These are phyloP conservation scores for Aspergillus saccharolyticus DNA, from an alignment of 495 filamentous ascomycete genomes.

Conservation along the genomic window DNA sequence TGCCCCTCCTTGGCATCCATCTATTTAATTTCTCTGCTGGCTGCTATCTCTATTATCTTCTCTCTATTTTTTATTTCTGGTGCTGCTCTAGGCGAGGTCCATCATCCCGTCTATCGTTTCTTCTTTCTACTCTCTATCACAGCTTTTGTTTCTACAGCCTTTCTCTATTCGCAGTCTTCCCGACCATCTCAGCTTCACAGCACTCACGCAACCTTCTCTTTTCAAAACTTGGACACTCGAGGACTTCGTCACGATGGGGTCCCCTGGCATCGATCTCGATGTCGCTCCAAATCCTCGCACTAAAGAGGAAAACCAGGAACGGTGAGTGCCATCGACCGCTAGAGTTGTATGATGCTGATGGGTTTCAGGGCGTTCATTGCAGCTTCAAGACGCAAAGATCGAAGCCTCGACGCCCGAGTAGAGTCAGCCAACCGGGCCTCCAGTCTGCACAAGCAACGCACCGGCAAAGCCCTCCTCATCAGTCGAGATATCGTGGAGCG, in stretches of 20 bases:
- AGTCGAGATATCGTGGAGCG: constrained; percentile 83
- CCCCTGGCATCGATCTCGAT: constrained; percentile 32
- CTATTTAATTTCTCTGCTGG: constrained; percentile 4
- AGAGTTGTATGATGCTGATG: neutral
- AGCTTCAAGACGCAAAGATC: constrained; percentile 84
- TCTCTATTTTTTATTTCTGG: neutral
- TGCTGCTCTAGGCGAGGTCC: neutral
- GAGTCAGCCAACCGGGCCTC: constrained; percentile 86
- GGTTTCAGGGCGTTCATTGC: constrained; percentile 78
- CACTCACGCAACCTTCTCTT: neutral
- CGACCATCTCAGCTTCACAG: too few species aligned
- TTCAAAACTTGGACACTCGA: neutral
- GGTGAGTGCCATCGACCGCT: constrained; percentile 40
- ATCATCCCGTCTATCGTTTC: neutral
- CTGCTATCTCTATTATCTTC: neutral
- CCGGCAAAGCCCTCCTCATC: constrained; percentile 77
- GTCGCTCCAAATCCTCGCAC: constrained; percentile 36
- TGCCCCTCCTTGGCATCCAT: constrained; percentile 1
- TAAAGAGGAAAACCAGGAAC: constrained; percentile 84
- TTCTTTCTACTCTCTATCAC: neutral
- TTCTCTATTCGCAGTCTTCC: neutral
- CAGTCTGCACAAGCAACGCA: constrained; percentile 83
- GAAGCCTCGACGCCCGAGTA: constrained; percentile 81
- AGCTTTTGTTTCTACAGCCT: neutral
- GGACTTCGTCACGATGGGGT: constrained; percentile 15